phyloP scores from a whole-genome alignment of 768 basidiomycete species.

The Phylloporus sp. region DNA sequence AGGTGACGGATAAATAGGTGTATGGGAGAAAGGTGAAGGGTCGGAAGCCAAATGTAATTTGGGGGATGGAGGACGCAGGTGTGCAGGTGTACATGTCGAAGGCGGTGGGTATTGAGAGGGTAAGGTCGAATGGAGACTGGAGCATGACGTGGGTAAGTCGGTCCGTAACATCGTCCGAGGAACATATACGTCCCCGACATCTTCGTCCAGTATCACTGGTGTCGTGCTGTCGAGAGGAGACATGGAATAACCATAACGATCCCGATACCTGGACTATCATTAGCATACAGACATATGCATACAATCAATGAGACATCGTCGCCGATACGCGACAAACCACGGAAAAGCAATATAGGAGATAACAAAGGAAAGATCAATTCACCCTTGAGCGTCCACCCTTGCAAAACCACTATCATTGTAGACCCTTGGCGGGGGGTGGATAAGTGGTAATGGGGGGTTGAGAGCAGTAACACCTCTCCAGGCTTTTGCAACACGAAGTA shows the following conservation, averaged over 20 bases:
- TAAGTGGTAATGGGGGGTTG: slow-evolving; percentile 23
- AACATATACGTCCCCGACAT: slow-evolving; percentile 14
- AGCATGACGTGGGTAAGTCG: slow-evolving; percentile 9
- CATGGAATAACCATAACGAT: slow-evolving; percentile 27
- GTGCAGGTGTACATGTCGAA: slow-evolving; percentile 19
- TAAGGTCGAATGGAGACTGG: not conserved
- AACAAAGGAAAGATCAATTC: slow-evolving; percentile 11
- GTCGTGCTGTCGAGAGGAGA: slow-evolving; percentile 30
- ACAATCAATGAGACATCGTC: slow-evolving; percentile 8
- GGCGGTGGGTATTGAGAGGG: slow-evolving; percentile 8
- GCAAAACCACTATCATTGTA: slow-evolving; percentile 20
- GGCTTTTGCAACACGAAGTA: slow-evolving; percentile 55
- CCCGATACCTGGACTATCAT: slow-evolving; percentile 22
- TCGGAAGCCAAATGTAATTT: slow-evolving; percentile 23
- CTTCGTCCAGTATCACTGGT: slow-evolving; percentile 33
- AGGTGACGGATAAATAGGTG: slow-evolving; percentile 25
- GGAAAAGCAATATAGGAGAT: not conserved
- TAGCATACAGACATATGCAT: slow-evolving; percentile 15
- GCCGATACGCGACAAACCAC: slow-evolving; percentile 13
- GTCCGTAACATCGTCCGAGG: slow-evolving; percentile 26
- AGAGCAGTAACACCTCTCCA: slow-evolving; percentile 72
- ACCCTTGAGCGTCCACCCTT: slow-evolving; percentile 28
- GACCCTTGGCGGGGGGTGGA: slow-evolving; percentile 19
- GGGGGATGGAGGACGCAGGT: slow-evolving; percentile 30
- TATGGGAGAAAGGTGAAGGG: slow-evolving; percentile 16